Conservation (phyloP, 257 asterid species). For the Ilex aquifolium region DNA sequence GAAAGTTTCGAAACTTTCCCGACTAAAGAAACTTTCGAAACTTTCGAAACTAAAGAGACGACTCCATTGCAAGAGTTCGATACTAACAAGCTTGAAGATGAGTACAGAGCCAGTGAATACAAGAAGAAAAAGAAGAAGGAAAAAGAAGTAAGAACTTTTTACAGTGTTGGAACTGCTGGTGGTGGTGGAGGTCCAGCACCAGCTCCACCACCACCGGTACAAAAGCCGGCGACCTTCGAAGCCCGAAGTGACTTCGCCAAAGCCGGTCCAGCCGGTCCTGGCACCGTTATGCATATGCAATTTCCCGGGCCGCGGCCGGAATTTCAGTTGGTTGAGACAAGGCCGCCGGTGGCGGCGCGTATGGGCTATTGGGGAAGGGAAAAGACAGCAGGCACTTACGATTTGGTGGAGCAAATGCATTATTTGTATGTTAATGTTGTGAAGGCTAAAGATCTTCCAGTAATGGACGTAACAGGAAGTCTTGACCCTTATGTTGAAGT, state of each 20-base stretch:
- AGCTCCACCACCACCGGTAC: constrained; percentile 23
- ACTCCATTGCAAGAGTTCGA: constrained; percentile 25
- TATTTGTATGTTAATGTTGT: constrained; percentile 60
- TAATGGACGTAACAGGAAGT: constrained; percentile 71
- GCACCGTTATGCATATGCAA: constrained; percentile 55
- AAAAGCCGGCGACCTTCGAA: constrained; percentile 33
- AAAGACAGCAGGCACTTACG: constrained; percentile 84
- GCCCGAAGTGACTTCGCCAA: constrained; percentile 38
- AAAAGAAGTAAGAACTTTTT: constrained; percentile 48
- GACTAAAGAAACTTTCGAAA: constrained; percentile 1
- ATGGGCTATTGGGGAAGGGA: constrained; percentile 95
- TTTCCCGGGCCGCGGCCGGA: constrained; percentile 59
- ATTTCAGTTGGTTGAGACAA: constrained; percentile 76
- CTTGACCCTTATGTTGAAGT: constrained; percentile 92
- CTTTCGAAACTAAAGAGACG: constrained; percentile 6
- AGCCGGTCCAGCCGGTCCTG: constrained; percentile 32
- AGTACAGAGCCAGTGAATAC: constrained; percentile 24
- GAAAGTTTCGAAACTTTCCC: constrained; percentile 18
- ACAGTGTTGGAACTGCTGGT: constrained; percentile 39
- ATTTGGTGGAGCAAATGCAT: constrained; percentile 86
- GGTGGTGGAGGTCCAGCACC: constrained; percentile 31
- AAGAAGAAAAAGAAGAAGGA: constrained; percentile 53
- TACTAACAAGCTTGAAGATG: constrained; percentile 31
- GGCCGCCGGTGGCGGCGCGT: constrained; percentile 82
- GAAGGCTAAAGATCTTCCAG: constrained; percentile 73